Evolutionary conservation across 2,329 filamentous ascomycete species (phyloP).

Genomic region (Talaromyces sp.): DNA sequence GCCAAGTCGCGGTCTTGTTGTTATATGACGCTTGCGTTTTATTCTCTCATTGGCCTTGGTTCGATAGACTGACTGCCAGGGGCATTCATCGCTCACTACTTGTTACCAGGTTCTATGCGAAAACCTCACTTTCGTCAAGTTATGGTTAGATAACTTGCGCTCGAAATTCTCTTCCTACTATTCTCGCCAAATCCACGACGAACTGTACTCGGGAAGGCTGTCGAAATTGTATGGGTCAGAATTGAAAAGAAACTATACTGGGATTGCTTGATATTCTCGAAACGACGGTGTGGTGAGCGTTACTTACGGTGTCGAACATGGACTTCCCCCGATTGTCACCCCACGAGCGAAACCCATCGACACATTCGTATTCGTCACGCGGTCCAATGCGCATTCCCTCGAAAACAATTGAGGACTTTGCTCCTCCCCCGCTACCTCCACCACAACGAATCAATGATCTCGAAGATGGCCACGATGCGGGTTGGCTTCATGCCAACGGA

Average conservation of each 20-base stretch:
- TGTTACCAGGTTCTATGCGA: not conserved
- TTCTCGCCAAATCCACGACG: not conserved
- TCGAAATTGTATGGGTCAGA: not conserved
- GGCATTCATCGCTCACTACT: not conserved
- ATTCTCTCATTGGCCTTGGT: not conserved
- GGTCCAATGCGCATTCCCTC: slow-evolving; percentile 61
- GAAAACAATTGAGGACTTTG: slow-evolving; percentile 41
- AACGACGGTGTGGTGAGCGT: not conserved
- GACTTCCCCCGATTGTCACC: slow-evolving; percentile 38
- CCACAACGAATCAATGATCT: slow-evolving; percentile 57
- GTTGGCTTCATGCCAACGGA: slow-evolving; percentile 59
- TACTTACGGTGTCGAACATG: slow-evolving; percentile 30
- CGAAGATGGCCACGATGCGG: slow-evolving; percentile 54
- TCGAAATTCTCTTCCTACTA: not conserved
- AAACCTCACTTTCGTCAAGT: not conserved
- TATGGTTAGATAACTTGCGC: not conserved
- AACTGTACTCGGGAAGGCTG: not conserved
- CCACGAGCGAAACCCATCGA: slow-evolving; percentile 25
- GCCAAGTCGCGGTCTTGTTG: not conserved
- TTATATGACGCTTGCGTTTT: not conserved
- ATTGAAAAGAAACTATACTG: not conserved
- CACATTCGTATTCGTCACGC: slow-evolving; percentile 37
- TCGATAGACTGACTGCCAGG: not conserved
- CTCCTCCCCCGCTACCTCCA: slow-evolving; percentile 62
- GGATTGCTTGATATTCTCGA: not conserved